Conservation (phyloP, 1,284 basidiomycete species). For the Ceratobasidium sp. region DNA sequence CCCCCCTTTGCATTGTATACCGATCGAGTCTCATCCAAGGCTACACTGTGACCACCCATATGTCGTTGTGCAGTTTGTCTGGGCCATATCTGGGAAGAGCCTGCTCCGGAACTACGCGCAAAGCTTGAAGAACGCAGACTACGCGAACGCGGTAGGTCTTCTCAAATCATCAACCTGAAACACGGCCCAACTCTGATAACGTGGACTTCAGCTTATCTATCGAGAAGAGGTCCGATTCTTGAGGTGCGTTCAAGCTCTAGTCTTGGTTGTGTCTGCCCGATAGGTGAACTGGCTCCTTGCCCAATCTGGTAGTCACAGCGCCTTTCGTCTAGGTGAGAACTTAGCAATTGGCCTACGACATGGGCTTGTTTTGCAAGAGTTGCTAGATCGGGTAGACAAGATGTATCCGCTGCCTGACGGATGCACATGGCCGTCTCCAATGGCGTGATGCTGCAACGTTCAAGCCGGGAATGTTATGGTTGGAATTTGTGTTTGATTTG, state of each 20-base stretch:
- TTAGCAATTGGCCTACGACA: slow-evolving; percentile 30
- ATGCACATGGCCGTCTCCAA: slow-evolving; percentile 32
- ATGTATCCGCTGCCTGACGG: slow-evolving; percentile 35
- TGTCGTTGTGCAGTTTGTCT: slow-evolving; percentile 30
- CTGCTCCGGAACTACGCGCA: slow-evolving; percentile 37
- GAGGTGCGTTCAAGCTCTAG: slow-evolving; percentile 9
- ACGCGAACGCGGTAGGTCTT: slow-evolving; percentile 17
- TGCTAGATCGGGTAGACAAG: slow-evolving; percentile 36
- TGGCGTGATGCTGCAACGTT: no score
- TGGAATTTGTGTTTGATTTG: no score
- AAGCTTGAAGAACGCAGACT: slow-evolving; percentile 31
- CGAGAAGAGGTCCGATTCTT: slow-evolving; percentile 38
- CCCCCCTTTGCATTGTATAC: no score
- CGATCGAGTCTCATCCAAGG: no score
- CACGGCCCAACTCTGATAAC: not conserved
- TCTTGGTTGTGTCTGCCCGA: not conserved
- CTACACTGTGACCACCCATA: no score
- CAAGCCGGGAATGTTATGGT: no score
- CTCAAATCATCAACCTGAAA: not conserved
- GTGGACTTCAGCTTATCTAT: slow-evolving; percentile 18
- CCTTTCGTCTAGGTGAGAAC: slow-evolving; percentile 34
- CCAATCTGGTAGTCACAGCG: slow-evolving; percentile 20
- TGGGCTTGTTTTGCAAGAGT: slow-evolving; percentile 26
- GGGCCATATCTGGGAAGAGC: slow-evolving; percentile 30
- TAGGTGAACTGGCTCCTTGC: not conserved